Evolutionary conservation across 148 eudicot genomes (phyloP).

Genomic region (Polygonum maritimum): DNA sequence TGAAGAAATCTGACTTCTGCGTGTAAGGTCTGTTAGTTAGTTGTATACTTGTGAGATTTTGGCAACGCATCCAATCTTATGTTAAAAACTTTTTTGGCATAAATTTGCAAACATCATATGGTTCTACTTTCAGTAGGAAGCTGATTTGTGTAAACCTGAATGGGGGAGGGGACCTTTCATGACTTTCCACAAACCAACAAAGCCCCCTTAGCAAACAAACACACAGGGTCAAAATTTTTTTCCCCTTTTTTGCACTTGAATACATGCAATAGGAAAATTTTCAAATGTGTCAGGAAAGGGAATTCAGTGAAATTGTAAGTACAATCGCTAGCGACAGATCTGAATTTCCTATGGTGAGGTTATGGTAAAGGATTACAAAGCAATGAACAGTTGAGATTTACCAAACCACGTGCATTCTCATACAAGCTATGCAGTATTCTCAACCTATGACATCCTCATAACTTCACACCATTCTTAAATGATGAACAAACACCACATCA

Average conservation of each 20-base stretch:
- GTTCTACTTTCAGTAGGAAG: neutral
- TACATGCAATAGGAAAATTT: neutral
- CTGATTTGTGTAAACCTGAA: neutral
- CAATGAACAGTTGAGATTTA: neutral
- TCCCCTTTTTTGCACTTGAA: neutral
- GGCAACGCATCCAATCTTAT: neutral
- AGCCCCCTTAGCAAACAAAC: neutral
- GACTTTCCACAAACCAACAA: neutral
- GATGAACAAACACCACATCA: neutral
- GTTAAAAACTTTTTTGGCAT: neutral
- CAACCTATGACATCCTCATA: neutral
- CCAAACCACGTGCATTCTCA: neutral
- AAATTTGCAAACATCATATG: neutral
- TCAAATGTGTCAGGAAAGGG: neutral
- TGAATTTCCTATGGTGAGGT: neutral
- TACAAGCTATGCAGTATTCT: neutral
- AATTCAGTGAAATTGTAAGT: neutral
- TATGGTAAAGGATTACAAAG: neutral
- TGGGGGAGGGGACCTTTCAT: neutral
- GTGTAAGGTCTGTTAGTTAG: neutral
- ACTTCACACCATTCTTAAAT: neutral
- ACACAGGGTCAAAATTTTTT: neutral
- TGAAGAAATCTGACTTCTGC: neutral
- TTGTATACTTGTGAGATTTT: neutral
- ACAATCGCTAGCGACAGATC: neutral